Evolutionary conservation across 2,329 filamentous ascomycete species (phyloP), one percentile per base, ranked within the genome.

Genomic region (Sporothrix curviconia): DNA sequence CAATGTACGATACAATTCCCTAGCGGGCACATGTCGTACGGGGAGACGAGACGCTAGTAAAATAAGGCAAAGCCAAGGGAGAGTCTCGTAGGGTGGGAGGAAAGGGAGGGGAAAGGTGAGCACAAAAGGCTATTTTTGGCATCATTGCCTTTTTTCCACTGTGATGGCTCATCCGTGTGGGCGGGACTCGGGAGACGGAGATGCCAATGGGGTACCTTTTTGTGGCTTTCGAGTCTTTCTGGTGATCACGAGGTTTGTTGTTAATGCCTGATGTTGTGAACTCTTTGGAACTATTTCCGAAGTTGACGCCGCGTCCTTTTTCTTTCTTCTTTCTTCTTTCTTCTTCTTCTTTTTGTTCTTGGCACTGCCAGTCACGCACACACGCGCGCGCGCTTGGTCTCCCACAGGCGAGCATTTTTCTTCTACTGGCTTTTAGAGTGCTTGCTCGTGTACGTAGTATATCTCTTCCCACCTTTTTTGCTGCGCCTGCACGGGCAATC

Each of bases 61-160:
- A 28, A 17, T 25, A 15, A 22, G 25, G 8, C n/a, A 43, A n/a
- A 51, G 17, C 25, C 11, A 24, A n/a, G 12, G 5, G 22, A 36
- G n/a, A 14, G 42, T n/a, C n/a, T n/a, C n/a, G n/a, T n/a, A 43
- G 42, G 5, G 17, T n/a, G 15, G 2, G 25, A 12, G 22, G 25
- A 46, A 22, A 32, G 19, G 36, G 9, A 43, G 19, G 25, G 8
- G n/a, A 12, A 28, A 37, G 39, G n/a, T 39, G 36, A 40, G n/a
- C 40, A 42, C 56, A 32, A 30, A 24, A 40, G n/a, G 22, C 56
- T 61, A 61, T 61, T 61, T 61, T 61, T 61, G 59, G 59, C 59
- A 61, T 59, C 59, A 56, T 50, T 51, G 47, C 50, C 30, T 42
- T 54, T 56, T 49, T 39, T 19, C 28, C 54, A n/a, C 53, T 24